Base-by-base conservation (phyloP, 495 filamentous ascomycete species). In the Penicillium salamii region DNA sequence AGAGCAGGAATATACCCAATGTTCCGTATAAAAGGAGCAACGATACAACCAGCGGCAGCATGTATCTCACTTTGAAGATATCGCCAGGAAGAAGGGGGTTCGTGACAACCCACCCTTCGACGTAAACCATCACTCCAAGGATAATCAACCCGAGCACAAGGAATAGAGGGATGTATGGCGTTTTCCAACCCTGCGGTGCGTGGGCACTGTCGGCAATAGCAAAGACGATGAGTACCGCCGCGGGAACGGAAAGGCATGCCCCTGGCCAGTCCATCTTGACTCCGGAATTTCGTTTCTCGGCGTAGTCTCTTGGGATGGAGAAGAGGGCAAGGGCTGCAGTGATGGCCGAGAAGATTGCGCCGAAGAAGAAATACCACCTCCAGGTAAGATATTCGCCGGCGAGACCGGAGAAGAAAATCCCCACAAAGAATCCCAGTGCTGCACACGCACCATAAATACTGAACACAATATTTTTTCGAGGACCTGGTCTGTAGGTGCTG, bases 401-500 rank as follows among this genome's bases (percentile, higher is more conserved):
- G 1, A 90, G 20, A 0, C 90, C 90, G 5, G 89, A 87, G 42
- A 90, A 80, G 62, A 93, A 88, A 37, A 95, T 88, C 1, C 90
- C 90, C 7, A 80, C 59, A 54, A 89, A 95, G 70, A 95, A 95
- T 0, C 90, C 90, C 1, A 91, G 52, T 0, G 85, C 83, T 0
- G 89, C 89, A 52, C 82, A 83, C 0, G 85, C 87, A 1, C 90
- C 88, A 63, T 92, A 95, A 0, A 93, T 65, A 35, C 83, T 82
- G 62, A 95, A 95, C 0, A 93, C 80, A 12, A 93, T 53, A 57
- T 95, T 96, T 69, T 95, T 95, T 9, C 90, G 74, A 6, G 88
- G 89, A 0, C 90, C 90, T 0, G 90, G 90, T 6, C 90, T 78
- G 59, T 96, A 96, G 2, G 81, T 81, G 58, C 83, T 87, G 2